phyloP scores from a whole-genome alignment of 768 basidiomycete genomes.

The Mycena vitilis region DNA sequence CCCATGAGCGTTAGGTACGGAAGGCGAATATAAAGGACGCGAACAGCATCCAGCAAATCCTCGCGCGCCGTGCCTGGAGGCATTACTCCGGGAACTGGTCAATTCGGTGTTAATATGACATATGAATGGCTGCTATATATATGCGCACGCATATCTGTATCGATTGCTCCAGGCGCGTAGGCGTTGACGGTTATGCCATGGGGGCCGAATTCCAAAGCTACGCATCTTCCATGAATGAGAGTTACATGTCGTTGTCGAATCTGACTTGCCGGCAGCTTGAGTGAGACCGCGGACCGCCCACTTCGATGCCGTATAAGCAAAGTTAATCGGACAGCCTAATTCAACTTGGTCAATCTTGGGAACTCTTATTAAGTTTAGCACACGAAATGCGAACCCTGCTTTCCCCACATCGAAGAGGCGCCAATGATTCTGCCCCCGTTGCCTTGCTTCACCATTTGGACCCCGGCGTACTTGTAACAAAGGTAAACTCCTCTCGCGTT shows the following conservation, averaged over 20 bases:
- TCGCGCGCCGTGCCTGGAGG: too few relatives aligned
- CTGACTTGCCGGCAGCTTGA: slow-evolving; percentile 23
- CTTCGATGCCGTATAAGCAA: slow-evolving; percentile 36
- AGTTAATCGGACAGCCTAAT: too few relatives aligned
- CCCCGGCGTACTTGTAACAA: slow-evolving; percentile 54
- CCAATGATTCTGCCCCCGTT: slow-evolving; percentile 53
- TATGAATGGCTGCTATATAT: too few relatives aligned
- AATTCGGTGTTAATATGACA: neutral
- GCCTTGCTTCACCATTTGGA: slow-evolving; percentile 53
- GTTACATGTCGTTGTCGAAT: too few relatives aligned
- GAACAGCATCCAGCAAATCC: too few relatives aligned
- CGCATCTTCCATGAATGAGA: too few relatives aligned
- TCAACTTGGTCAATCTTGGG: too few relatives aligned
- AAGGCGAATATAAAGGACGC: too few relatives aligned
- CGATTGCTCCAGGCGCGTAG: slow-evolving; percentile 40
- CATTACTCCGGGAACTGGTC: neutral
- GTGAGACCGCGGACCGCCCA: slow-evolving; percentile 37
- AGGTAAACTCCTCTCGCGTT: slow-evolving; percentile 50
- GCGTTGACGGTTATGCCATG: slow-evolving; percentile 43
- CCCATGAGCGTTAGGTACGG: too few relatives aligned
- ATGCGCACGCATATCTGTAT: slow-evolving; percentile 31
- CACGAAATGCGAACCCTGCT: slow-evolving; percentile 15
- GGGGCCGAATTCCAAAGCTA: slow-evolving; percentile 37
- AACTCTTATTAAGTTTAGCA: too few relatives aligned
- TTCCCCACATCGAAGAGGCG: slow-evolving; percentile 33